These are phyloP conservation scores for Backusella tarrabulga DNA, from an alignment of 192 early-diverging fungal species.

Conservation along the genomic window DNA sequence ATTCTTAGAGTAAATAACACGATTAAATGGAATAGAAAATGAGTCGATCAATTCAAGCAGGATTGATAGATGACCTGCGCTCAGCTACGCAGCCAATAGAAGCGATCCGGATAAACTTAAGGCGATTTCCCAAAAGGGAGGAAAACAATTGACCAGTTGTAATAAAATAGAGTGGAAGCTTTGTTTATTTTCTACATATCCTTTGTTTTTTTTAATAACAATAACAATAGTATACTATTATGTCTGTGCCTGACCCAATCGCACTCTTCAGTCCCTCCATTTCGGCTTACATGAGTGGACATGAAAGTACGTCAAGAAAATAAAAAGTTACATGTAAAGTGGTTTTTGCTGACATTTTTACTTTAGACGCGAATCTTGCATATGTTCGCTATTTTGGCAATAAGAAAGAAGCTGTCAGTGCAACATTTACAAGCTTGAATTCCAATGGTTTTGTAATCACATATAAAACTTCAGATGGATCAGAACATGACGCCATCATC, in stretches of 20 bases:
- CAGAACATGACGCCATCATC: constrained; percentile 20
- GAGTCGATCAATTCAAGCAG: background rate
- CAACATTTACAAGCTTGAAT: constrained; percentile 36
- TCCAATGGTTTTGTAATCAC: constrained; percentile 31
- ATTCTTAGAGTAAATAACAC: background rate
- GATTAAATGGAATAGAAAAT: background rate
- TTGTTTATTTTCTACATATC: background rate
- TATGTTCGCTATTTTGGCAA: constrained; percentile 41
- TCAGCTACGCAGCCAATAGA: background rate
- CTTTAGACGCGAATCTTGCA: constrained; percentile 33
- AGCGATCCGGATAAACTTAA: background rate
- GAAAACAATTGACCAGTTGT: background rate
- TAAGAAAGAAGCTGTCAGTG: constrained; percentile 21
- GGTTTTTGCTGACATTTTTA: background rate
- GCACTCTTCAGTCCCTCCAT: constrained; percentile 28
- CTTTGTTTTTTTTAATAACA: background rate
- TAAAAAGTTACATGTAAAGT: background rate
- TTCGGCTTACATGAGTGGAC: constrained; percentile 41
- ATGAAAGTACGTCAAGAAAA: constrained; percentile 20
- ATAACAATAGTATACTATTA: background rate
- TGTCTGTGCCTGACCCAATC: constrained; percentile 27
- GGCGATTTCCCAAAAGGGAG: background rate
- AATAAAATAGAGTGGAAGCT: background rate
- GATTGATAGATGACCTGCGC: background rate
- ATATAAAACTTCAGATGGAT: constrained; percentile 21